phyloP scores from a whole-genome alignment of 2,329 filamentous ascomycete species.

The Colletotrichum graminicola region DNA sequence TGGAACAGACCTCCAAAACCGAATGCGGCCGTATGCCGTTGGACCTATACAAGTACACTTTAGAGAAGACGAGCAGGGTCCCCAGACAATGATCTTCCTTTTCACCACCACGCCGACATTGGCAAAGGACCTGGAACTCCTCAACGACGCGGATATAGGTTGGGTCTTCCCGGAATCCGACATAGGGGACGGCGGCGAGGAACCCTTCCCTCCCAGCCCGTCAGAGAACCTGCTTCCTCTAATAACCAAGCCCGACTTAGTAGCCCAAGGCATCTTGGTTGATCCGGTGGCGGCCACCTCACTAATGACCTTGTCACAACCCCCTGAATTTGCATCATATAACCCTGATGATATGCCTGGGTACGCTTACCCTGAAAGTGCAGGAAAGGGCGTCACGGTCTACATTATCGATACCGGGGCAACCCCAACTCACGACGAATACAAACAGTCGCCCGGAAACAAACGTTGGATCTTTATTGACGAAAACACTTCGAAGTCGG shows the following conservation, averaged over 20 bases:
- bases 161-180: not conserved
- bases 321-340: not conserved
- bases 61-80: not conserved
- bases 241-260: too few relatives aligned
- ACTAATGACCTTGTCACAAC: not conserved
- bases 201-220: not conserved
- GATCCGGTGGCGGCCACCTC: not conserved
- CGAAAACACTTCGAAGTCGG: rapidly evolving
- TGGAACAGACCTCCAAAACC: not conserved
- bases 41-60: not conserved
- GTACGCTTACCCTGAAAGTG: not conserved
- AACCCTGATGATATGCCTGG: not conserved
- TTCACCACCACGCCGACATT: not conserved
- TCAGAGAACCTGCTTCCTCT: too few relatives aligned
- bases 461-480: not conserved
- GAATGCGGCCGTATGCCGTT: not conserved
- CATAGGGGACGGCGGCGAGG: rapidly evolving
- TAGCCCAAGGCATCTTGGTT: not conserved
- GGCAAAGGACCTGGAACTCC: not conserved
- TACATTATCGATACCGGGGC: not conserved
- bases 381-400: not conserved
- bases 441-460: not conserved
- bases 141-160: not conserved
- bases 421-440: not conserved
- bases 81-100: not conserved